Conservation (phyloP, 495 filamentous ascomycete species). For the Elaphomyces granulatus region DNA sequence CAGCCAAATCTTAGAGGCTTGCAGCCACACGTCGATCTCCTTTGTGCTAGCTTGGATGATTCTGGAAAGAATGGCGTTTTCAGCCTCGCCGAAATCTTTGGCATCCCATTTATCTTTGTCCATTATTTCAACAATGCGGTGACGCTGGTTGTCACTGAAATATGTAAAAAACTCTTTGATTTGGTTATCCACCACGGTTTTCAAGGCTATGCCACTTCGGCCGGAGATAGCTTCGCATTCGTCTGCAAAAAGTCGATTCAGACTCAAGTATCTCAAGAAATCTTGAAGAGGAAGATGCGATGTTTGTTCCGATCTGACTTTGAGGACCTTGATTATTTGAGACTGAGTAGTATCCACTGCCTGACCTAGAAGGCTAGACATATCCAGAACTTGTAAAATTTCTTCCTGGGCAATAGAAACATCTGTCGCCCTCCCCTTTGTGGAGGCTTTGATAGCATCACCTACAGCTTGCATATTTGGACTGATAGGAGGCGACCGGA, state of each 20-base stretch:
- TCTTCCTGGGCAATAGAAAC: constrained; percentile 50
- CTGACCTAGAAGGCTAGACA: constrained; percentile 87
- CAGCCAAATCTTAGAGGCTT: constrained; percentile 58
- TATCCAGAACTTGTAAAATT: constrained; percentile 69
- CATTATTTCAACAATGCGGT: constrained; percentile 68
- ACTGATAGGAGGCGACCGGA: constrained; percentile 34
- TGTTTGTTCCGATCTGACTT: constrained; percentile 79
- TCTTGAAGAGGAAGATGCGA: constrained; percentile 53
- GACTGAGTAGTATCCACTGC: constrained; percentile 87
- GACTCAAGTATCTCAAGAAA: constrained; percentile 83
- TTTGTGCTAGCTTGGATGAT: constrained; percentile 69
- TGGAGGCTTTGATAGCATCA: constrained; percentile 7
- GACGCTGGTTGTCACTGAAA: constrained; percentile 61
- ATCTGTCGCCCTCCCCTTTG: constrained; percentile 4
- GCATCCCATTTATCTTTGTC: constrained; percentile 85
- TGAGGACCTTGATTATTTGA: constrained; percentile 81
- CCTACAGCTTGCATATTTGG: constrained; percentile 26
- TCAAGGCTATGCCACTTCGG: constrained; percentile 66
- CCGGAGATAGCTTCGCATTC: constrained; percentile 96
- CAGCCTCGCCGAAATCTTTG: constrained; percentile 62
- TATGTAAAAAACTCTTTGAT: constrained; percentile 76
- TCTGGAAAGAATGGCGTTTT: constrained; percentile 45
- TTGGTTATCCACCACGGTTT: constrained; percentile 78
- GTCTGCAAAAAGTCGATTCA: constrained; percentile 89
- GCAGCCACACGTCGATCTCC: constrained; percentile 61